Base-by-base conservation (phyloP, 352 stramenopile species). In the Globisporangium paroecandrum region DNA sequence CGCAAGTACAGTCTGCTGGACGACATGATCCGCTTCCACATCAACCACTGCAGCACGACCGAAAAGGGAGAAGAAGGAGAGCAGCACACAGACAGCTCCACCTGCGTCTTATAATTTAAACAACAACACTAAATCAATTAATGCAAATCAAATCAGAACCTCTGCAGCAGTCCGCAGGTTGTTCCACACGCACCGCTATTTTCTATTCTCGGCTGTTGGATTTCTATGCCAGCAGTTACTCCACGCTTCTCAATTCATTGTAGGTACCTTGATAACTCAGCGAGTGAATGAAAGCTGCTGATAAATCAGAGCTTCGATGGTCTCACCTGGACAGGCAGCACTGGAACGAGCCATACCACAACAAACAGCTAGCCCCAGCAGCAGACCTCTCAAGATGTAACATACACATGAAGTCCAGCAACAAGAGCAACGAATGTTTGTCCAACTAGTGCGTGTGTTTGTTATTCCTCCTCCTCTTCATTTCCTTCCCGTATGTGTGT, bases 1-100 rank as follows among this genome's bases (percentile, higher is more conserved):
- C 53, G 20, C 25, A 60, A 68, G 15, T 54, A 68, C 47, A 82
- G 70, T 58, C 67, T 82, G 6, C 68, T 82, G 12, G 75, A 82
- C 70, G 75, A 82, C 60, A 82, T 82, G 72, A 79, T 82, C 61
- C 72, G 71, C 34, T 82, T 82, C 62, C 75, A 82, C 63, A 76
- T 82, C 22, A 68, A 73, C 36, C 51, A 78, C 47, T 61, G 79
- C 47, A 57, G 25, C 22, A 15, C 22, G 13, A 2, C 12, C 13
- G n/a, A 29, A 58, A 32, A n/a, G 2, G n/a, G 29, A 4, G 58
- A 18, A 12, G 58, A 43, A 4, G 47, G 1, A 22, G 15, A 58
- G 24, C 27, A 51, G 24, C 22, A 70, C 7, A 24, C 15, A 15
- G 57, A 58, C 25, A 69, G 15, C n/a, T 20, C 8, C 8, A 34